Conservation (phyloP, 257 asterid species). For the Ligustrum vulgare region DNA sequence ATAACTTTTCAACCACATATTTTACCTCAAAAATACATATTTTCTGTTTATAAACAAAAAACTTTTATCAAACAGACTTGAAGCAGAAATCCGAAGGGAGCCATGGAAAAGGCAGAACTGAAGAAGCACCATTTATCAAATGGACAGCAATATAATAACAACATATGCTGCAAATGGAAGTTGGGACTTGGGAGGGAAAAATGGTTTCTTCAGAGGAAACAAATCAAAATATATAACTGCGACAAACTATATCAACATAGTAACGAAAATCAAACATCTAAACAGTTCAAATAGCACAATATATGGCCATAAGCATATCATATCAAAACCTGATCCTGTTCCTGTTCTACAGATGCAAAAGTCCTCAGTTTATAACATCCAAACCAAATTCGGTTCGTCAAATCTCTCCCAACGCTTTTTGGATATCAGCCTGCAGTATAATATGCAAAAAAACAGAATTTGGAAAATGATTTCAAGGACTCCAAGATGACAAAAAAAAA, state of each 20-base stretch:
- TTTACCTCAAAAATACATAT: too few relatives aligned
- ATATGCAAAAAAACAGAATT: slow-evolving; percentile 4
- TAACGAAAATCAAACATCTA: not conserved
- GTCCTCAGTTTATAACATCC: not conserved
- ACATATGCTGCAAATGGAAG: not conserved
- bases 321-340: not conserved
- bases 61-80: too few relatives aligned
- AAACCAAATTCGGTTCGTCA: slow-evolving; percentile 9
- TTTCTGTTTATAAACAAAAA: too few relatives aligned
- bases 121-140: not conserved
- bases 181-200: not conserved
- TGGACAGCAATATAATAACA: not conserved
- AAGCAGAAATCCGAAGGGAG: not conserved
- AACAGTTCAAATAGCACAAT: not conserved
- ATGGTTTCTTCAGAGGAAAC: not conserved
- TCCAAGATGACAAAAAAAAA: not conserved
- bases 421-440: slow-evolving; percentile 35
- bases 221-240: not conserved
- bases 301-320: not conserved
- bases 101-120: not conserved
- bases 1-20: too few relatives aligned
- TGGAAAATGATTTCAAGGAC: not conserved
- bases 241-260: not conserved
- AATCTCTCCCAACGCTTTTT: slow-evolving; percentile 34
- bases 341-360: not conserved